Evolutionary conservation across 176 grass and related monocot species (phyloP), one percentile per base, ranked within the genome.

Genomic region (Metroxylon sagu): DNA sequence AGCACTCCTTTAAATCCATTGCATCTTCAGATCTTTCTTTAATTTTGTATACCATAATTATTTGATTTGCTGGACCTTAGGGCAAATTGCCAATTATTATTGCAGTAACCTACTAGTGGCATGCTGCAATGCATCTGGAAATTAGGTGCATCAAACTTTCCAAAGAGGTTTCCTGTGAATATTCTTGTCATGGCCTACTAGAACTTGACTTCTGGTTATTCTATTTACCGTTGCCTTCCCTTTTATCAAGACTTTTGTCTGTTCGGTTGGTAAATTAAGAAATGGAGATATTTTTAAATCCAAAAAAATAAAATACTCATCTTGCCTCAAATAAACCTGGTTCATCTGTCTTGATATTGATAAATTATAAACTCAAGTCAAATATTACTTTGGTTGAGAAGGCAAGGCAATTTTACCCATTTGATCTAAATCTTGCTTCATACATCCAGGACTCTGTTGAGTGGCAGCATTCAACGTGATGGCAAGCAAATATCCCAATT

Each of bases 401-500:
- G 8, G 48, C 53, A 5, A 4, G 52, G 18, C 59, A 8, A 3
- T 50, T 6, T 59, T 8, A 16, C 59, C 54, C 16, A 4, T 43
- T 50, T 75, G 29, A 49, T 29, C 5, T 29, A 26, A 53, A 1
- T 5, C 52, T 49, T 3, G 59, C 18, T 19, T 66, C 64, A 56
- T 81, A 57, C 56, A 29, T 79, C 21, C 75, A 96, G 92, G 77
- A 90, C 66, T 88, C 87, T 67, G 83, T 90, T 90, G 18, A 70
- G 83, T 80, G 74, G 74, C 64, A 96, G 90, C 50, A 76, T 96
- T 75, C 85, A 58, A 65, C 83, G 68, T 66, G 80, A 56, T 64
- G 61, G 17, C 68, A 82, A 69, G 72, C 68, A 67, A 87, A 79
- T 58, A 80, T 96, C 61, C 86, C 91, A 58, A 87, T 59, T 19